Evolutionary conservation across 2,329 filamentous ascomycete genomes (phyloP), one percentile per base, ranked within the genome.

Genomic region (Stylonectria norvegica): DNA sequence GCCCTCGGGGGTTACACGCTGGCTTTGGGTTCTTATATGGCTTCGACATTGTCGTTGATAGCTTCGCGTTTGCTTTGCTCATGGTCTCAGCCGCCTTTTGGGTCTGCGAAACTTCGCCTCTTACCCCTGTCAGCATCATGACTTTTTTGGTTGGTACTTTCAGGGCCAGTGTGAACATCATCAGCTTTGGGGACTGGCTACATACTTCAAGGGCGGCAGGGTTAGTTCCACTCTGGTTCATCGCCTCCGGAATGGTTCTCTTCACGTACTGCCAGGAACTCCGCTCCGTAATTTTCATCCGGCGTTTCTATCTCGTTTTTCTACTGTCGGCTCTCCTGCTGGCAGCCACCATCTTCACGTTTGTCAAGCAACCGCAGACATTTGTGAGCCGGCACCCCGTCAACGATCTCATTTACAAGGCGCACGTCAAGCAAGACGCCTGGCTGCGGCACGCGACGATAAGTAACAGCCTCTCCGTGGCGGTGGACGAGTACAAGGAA

Each of bases 1-100:
- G 53, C 3, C 41, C 48, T 4, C 40, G 42, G 9, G 40, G 42
- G 19, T 36, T 55, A 7, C 50, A 56, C 15, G 32, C 59, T 27
- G 63, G 65, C 4, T 62, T 74, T 22, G 67, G 66, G 35, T 66
- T 69, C 20, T 51, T 76, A 3, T 74, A 73, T 40, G 50, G 67
- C 2, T 73, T 75, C 43, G 73, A 78, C 40, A 60, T 72, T 12
- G 53, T 76, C 12, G 63, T 68, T 14, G 74, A 76, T 39, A 71
- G 73, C 43, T 48, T 75, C 20, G 59, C 67, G 2, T 62, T 78
- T 25, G 65, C 70, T 2, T 49, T 61, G 2, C 59, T 77, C 17
- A 48, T 71, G 38, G 60, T 73, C 20, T 73, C 72, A 1, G 59
- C 66, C 4, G 60, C 64, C 2, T 59, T 76, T 3, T 69, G 75